phyloP scores from a whole-genome alignment of 2,329 filamentous ascomycete genomes.

The Periglandula ipomoeae region DNA sequence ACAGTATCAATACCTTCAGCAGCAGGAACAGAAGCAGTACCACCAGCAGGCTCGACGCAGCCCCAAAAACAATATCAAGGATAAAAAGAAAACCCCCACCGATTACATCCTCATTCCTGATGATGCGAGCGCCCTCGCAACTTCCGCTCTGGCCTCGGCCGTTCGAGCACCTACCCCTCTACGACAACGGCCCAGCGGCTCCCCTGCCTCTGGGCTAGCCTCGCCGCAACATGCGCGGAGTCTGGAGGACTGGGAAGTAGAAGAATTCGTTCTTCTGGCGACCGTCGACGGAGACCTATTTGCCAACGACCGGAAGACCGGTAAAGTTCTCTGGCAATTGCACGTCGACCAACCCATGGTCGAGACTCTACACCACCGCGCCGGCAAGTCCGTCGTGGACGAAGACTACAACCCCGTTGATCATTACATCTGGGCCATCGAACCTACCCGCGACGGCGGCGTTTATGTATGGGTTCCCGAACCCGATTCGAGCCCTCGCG shows the following conservation, averaged over 20 bases:
- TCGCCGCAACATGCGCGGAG: conserved; percentile 91
- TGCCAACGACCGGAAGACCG: conserved; percentile 80
- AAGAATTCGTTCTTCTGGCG: conserved; percentile 99
- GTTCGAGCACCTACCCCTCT: conserved; percentile 83
- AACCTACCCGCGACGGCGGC: conserved; percentile 78
- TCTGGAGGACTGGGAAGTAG: conserved; percentile 98
- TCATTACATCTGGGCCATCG: conserved; percentile 90
- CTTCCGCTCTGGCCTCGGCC: conserved; percentile 92
- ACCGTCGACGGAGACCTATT: conserved; percentile 97
- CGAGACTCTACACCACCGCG: conserved; percentile 73
- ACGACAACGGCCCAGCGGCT: conserved; percentile 50
- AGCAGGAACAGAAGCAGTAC: conserved; percentile 12
- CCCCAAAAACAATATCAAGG: conserved; percentile 10
- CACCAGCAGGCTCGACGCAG: conserved; percentile 12
- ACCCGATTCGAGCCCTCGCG: conserved; percentile 48
- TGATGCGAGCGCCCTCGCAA: conserved; percentile 93
- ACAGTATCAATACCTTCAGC: conserved; percentile 8
- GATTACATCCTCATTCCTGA: conserved; percentile 28
- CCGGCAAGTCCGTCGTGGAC: conserved; percentile 53
- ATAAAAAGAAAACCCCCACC: conserved; percentile 15
- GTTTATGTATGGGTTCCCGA: conserved; percentile 78
- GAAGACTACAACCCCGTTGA: conserved; percentile 59
- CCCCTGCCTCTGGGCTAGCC: conserved; percentile 55
- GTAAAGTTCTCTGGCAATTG: conserved; percentile 76
- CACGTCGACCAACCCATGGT: conserved; percentile 81